Evolutionary conservation across 768 basidiomycete genomes (phyloP), one percentile per base, ranked within the genome.

Genomic region (Collybia sordida): DNA sequence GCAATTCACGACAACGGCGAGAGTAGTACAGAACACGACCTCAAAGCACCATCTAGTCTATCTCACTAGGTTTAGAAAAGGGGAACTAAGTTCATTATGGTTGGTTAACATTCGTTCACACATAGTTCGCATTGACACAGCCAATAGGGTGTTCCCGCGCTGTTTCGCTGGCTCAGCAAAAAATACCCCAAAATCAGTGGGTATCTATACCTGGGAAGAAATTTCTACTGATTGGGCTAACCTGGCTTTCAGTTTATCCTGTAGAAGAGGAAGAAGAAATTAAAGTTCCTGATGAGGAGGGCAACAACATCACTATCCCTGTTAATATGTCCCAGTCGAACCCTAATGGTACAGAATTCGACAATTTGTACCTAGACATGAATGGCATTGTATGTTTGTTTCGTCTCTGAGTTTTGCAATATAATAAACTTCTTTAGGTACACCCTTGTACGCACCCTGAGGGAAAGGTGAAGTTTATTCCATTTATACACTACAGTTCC

Each of bases 381-480:
- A 99, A 99, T 67, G 97, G 93, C 57, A 98, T 98, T 66, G 97
- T 93, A 57, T 56, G 87, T 73, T 18, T 23, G 17, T n/a, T 38
- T 39, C n/a, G 6, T 43, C 22, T 9, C 34, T 42, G 43, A 9
- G 38, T 35, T 8, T 17, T 37, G 31, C 46, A 43, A 43, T 31
- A 11, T 31, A 31, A 31, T 6, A 11, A 12, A 31, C 31, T 31
- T 7, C 9, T 31, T 49, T 51, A 93, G 90, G 90, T 99, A 9
- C 97, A 99, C 69, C 97, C 97, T 0, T 98, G 97, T 81, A 99
- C 97, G 0, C 97, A 99, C 65, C 97, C 97, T 0, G 97, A 98
- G 70, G 96, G 95, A 62, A 95, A 90, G 79, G 92, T 85, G 52
- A 40, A 75, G 58, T 48, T 25, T 28, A 39, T 22, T 25, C 17